Evolutionary conservation across 768 basidiomycete species (phyloP).

Genomic region (Wakefieldia striispora): DNA sequence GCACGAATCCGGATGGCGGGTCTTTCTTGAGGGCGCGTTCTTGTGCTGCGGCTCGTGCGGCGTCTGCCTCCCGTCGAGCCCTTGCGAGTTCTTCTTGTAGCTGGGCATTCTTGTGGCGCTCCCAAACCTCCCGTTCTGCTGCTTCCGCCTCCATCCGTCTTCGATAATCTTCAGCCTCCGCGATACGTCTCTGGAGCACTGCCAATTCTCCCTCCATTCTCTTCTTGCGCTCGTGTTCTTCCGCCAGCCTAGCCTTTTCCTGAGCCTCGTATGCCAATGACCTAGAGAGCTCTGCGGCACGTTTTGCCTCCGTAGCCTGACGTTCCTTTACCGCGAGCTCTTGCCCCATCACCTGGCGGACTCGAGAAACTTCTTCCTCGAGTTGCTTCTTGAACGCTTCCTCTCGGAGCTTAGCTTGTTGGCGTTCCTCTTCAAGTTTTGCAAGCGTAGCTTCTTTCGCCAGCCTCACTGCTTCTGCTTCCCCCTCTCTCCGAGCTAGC

Average conservation of each 20-base stretch:
- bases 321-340: slow-evolving; percentile 24
- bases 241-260: slow-evolving; percentile 27
- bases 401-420: slow-evolving; percentile 23
- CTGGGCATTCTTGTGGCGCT: slow-evolving; percentile 27
- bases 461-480: slow-evolving; percentile 18
- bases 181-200: slow-evolving; percentile 24
- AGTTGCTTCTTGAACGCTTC: slow-evolving; percentile 21
- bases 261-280: slow-evolving; percentile 27
- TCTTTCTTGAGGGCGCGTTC: slow-evolving; percentile 29
- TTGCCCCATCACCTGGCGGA: slow-evolving; percentile 23
- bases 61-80: slow-evolving; percentile 28
- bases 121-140: slow-evolving; percentile 25
- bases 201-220: slow-evolving; percentile 26
- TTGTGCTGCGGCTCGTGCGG: slow-evolving; percentile 20
- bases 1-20: slow-evolving; percentile 25
- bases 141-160: slow-evolving; percentile 27
- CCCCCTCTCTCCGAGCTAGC: slow-evolving; percentile 16
- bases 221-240: slow-evolving; percentile 32
- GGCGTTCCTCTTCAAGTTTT: slow-evolving; percentile 28
- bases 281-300: slow-evolving; percentile 28
- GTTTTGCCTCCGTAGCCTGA: slow-evolving; percentile 24
- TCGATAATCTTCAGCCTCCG: slow-evolving; percentile 28
- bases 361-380: slow-evolving; percentile 27
- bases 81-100: slow-evolving; percentile 31
- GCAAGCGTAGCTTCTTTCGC: slow-evolving; percentile 18